phyloP scores from a whole-genome alignment of 2,329 filamentous ascomycete species.

The Zasmidium angulare region DNA sequence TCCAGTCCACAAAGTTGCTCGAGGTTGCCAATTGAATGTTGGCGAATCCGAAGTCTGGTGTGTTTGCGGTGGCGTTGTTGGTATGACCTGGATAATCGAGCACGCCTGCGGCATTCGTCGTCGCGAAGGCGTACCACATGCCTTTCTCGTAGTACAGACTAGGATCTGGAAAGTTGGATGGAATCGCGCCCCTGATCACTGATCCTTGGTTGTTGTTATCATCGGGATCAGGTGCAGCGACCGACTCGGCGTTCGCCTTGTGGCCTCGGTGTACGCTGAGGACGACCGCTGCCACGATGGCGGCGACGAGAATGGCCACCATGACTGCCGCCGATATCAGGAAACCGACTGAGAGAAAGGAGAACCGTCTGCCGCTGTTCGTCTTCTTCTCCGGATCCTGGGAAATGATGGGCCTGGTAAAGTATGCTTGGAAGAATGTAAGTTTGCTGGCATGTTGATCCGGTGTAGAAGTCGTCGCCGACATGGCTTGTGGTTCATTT shows the following conservation, averaged over 20 bases:
- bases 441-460: conserved; percentile 4
- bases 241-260: background rate
- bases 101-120: conserved; percentile 37
- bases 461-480: background rate
- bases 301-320: conserved; percentile 22
- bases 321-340: conserved; percentile 15
- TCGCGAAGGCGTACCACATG: conserved; percentile 41
- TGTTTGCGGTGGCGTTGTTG: conserved; percentile 13
- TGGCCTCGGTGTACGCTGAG: conserved; percentile 9
- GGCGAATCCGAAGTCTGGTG: conserved; percentile 23
- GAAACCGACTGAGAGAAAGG: conserved; percentile 28
- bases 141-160: conserved; percentile 32
- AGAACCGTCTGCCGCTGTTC: conserved; percentile 22
- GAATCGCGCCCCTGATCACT: conserved; percentile 27
- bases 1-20: conserved; percentile 37
- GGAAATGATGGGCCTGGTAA: conserved; percentile 19
- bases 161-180: conserved; percentile 42
- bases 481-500: background rate
- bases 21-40: conserved; percentile 43
- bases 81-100: conserved; percentile 16
- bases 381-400: conserved; percentile 18
- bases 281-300: conserved; percentile 26
- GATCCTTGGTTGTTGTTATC: background rate
- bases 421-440: conserved; percentile 28
- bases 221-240: background rate